Evolutionary conservation across 768 basidiomycete species (phyloP).

Genomic region (Auricularia sp.): DNA sequence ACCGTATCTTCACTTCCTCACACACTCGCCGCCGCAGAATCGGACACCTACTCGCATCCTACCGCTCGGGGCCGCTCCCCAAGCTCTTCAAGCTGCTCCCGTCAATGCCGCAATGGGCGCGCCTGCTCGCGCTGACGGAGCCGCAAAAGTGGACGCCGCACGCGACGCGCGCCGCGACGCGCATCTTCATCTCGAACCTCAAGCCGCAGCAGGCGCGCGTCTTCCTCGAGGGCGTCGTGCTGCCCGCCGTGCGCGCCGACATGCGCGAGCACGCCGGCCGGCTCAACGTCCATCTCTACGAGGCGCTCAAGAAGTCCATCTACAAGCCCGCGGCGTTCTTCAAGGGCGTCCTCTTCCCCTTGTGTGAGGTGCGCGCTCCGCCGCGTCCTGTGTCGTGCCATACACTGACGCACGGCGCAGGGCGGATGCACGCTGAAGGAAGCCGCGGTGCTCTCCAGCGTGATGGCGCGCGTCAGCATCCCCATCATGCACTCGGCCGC

Average conservation of each 20-base stretch:
- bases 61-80: constrained; percentile 89
- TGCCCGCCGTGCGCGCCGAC: constrained; percentile 84
- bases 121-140: constrained; percentile 82
- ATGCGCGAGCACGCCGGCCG: constrained; percentile 50
- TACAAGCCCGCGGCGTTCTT: constrained; percentile 98
- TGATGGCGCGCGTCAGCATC: constrained; percentile 82
- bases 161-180: constrained; percentile 87
- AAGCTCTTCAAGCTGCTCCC: constrained; percentile 98
- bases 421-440: constrained; percentile 85
- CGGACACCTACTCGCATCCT: constrained; percentile 72
- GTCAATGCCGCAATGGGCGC: constrained; percentile 90
- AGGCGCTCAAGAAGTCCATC: constrained; percentile 80
- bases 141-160: constrained; percentile 95
- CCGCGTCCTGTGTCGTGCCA: too few species aligned
- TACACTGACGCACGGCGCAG: constrained; percentile 22
- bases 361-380: constrained; percentile 33
- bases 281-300: constrained; percentile 87
- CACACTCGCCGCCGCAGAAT: constrained; percentile 40
- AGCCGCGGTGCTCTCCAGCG: constrained; percentile 87
- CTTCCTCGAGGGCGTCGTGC: constrained; percentile 82
- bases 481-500: constrained; percentile 97
- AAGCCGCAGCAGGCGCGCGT: constrained; percentile 90
- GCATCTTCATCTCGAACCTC: constrained; percentile 93
- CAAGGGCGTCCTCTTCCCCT: constrained; percentile 93
- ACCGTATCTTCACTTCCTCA: constrained; percentile 7